phyloP scores from a whole-genome alignment of 1,139 yeast species.

The Zygosaccharomyces pseudobailii region DNA sequence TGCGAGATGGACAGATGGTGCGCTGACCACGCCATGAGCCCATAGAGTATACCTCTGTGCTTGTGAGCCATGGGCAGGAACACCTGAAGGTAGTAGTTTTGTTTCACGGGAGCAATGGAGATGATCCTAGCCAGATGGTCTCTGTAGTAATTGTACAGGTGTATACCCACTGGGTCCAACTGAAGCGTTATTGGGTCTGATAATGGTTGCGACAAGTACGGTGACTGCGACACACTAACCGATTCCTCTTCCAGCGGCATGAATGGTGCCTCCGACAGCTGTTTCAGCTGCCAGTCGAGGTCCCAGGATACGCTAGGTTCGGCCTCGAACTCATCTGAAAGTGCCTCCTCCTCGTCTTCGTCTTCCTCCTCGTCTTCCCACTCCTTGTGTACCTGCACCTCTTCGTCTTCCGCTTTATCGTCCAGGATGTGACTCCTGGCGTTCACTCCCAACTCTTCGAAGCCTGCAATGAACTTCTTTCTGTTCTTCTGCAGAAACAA shows the following conservation, averaged over 20 bases:
- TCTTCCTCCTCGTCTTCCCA: neutral
- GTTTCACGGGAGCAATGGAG: slow-evolving; percentile 60
- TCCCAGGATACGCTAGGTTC: neutral
- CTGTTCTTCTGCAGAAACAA: slow-evolving; percentile 10
- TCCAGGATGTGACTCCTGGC: neutral
- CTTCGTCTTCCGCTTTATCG: neutral
- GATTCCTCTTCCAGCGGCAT: slow-evolving; percentile 1
- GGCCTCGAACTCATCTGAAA: slow-evolving; percentile 5
- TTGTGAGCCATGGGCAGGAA: slow-evolving; percentile 73
- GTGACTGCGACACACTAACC: neutral
- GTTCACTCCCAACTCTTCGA: slow-evolving; percentile 4
- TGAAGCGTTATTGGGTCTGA: slow-evolving; percentile 29
- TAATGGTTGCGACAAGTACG: slow-evolving; percentile 15
- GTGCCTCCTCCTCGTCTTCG: slow-evolving; percentile 3
- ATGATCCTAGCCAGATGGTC: slow-evolving; percentile 54
- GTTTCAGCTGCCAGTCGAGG: neutral
- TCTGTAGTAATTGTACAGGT: slow-evolving; percentile 61
- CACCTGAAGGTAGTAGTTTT: slow-evolving; percentile 67
- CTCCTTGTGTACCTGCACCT: neutral
- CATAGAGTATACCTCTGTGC: slow-evolving; percentile 63
- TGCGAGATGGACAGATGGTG: slow-evolving; percentile 20
- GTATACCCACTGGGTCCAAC: slow-evolving; percentile 43
- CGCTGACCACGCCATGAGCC: slow-evolving; percentile 75
- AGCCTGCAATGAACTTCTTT: slow-evolving; percentile 17
- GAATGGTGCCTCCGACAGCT: neutral